A percentile compares a stretch with the other conserved stretches of the same genome.
These are phyloP conservation scores for Myxozyma vanderwaltii DNA, from an alignment of 805 yeast genomes.

Conservation along the genomic window DNA sequence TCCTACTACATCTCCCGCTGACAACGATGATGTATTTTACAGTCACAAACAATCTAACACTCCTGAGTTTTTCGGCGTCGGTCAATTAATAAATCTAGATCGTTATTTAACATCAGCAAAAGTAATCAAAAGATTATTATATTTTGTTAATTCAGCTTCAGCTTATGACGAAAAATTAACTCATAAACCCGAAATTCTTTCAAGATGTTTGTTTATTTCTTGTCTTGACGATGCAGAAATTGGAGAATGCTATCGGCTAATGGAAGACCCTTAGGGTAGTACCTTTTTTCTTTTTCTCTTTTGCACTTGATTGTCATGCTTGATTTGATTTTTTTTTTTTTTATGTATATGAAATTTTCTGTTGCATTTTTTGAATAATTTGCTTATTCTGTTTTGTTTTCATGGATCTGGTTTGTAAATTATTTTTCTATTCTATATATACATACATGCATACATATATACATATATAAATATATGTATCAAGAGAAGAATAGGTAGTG, in stretches of 20 bases:
- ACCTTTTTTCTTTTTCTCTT: background rate
- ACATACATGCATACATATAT: too few relatives aligned
- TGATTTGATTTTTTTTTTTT: background rate
- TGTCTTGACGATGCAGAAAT: conserved; percentile 69
- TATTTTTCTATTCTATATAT: too few relatives aligned
- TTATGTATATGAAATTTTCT: background rate
- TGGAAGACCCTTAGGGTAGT: conserved; percentile 16
- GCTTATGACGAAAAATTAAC: conserved; percentile 54
- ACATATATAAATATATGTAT: too few relatives aligned
- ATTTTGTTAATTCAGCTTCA: conserved; percentile 82
- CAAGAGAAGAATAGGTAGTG: too few relatives aligned
- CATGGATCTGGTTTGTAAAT: too few relatives aligned
- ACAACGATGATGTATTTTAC: conserved; percentile 4
- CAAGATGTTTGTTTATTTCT: conserved; percentile 81
- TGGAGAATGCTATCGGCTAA: conserved; percentile 46
- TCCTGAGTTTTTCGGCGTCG: background rate
- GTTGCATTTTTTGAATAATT: background rate
- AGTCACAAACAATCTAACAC: background rate
- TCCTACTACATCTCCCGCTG: too few relatives aligned
- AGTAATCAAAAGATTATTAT: conserved; percentile 73
- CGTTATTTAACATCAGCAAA: conserved; percentile 75
- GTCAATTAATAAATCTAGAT: conserved; percentile 65
- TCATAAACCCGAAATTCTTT: conserved; percentile 62
- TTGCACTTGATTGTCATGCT: background rate
- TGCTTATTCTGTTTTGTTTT: too few relatives aligned